phyloP scores from a whole-genome alignment of 345 rosid genomes.

The Salix arbutifolia region DNA sequence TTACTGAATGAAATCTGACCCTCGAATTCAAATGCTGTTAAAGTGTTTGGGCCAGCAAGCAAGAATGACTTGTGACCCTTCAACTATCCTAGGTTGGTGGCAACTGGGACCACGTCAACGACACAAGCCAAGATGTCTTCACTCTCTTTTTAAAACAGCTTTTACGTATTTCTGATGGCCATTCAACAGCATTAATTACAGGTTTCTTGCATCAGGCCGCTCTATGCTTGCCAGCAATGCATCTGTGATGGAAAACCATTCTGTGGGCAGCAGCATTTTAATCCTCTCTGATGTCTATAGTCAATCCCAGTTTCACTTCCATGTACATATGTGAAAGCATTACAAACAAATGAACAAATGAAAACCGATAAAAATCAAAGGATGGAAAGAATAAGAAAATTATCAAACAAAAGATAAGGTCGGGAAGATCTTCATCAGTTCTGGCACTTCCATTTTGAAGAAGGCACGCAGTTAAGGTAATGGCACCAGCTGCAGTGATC shows the following conservation, averaged over 20 bases:
- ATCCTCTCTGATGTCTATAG: neutral
- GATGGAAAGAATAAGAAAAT: neutral
- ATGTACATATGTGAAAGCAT: slow-evolving; percentile 13
- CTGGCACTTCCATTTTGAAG: slow-evolving; percentile 74
- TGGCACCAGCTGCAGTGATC: slow-evolving; percentile 98
- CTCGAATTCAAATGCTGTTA: neutral
- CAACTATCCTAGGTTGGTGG: neutral
- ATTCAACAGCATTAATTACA: neutral
- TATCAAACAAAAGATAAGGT: neutral
- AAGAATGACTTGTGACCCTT: neutral
- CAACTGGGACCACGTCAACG: too few species aligned
- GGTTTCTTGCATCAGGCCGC: too few species aligned
- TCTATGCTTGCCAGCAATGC: too few species aligned
- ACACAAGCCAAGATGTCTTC: too few species aligned
- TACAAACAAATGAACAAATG: slow-evolving; percentile 23
- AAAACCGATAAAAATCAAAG: neutral
- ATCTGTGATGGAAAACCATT: too few species aligned
- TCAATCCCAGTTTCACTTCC: neutral
- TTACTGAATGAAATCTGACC: neutral
- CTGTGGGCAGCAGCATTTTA: neutral
- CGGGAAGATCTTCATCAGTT: slow-evolving; percentile 10
- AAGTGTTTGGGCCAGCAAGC: too few species aligned
- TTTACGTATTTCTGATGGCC: neutral
- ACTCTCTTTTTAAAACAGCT: neutral
- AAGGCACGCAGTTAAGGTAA: slow-evolving; percentile 80